These are phyloP conservation scores for Brassica napus DNA, from an alignment of 345 rosid species.

Conservation along the genomic window DNA sequence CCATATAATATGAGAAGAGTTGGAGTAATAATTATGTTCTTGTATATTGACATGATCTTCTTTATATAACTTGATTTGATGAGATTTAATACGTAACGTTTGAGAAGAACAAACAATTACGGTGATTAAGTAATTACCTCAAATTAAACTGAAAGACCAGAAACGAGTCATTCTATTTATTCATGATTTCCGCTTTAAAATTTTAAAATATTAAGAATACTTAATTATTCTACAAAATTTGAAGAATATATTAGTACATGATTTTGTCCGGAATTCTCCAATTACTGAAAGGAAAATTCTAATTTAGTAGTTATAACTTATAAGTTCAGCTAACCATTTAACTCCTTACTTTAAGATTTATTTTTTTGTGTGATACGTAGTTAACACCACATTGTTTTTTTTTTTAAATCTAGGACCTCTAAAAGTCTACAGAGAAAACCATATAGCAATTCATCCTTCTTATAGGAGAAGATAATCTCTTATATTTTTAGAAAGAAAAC, in stretches of 20 bases:
- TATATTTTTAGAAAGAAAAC: not conserved
- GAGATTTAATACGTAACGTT: not conserved
- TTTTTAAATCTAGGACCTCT: not conserved
- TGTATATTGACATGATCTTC: not conserved
- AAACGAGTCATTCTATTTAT: not conserved
- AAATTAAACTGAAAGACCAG: not conserved
- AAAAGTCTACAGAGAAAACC: not conserved
- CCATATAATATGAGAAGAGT: not conserved
- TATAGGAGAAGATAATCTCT: constrained; percentile 15
- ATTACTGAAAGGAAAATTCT: not conserved
- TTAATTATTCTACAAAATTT: not conserved
- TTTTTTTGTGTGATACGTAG: not conserved
- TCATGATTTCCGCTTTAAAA: not conserved
- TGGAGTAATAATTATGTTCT: not conserved
- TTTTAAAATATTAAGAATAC: not conserved
- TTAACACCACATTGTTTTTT: not conserved
- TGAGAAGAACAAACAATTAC: not conserved
- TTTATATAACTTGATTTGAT: not conserved
- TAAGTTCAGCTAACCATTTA: not conserved
- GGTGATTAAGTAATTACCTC: not conserved
- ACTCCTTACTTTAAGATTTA: not conserved
- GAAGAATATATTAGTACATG: not conserved
- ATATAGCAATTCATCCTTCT: not conserved
- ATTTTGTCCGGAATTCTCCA: not conserved
- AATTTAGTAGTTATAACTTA: not conserved